These are phyloP conservation scores for Carpinus viminea DNA, from an alignment of 306 rosid genomes.

Conservation along the genomic window DNA sequence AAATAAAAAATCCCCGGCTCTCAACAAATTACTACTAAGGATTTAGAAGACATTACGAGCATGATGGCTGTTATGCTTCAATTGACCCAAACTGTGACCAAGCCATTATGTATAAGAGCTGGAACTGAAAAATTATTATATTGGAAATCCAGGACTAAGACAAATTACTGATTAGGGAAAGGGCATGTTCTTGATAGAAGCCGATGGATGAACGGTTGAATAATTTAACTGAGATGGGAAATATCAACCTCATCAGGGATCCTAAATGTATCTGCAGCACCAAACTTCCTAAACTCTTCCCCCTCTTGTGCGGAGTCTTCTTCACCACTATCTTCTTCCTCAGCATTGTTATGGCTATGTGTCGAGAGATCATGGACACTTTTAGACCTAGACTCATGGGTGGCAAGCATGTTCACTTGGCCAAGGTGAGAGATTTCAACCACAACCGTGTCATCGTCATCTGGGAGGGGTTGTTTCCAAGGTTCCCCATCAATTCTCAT, in stretches of 20 bases:
- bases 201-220: neutral
- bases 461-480: slow-evolving; percentile 95
- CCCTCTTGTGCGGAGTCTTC: slow-evolving; percentile 39
- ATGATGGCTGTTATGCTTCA: neutral
- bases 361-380: slow-evolving; percentile 54
- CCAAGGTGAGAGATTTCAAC: slow-evolving; percentile 89
- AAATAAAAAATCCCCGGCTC: neutral
- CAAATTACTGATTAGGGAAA: neutral
- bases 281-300: slow-evolving; percentile 87
- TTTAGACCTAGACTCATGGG: slow-evolving; percentile 50
- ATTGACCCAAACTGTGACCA: neutral
- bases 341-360: slow-evolving; percentile 31
- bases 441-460: slow-evolving; percentile 73
- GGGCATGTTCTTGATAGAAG: neutral
- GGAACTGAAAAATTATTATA: neutral
- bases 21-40: neutral
- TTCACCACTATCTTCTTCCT: slow-evolving; percentile 49
- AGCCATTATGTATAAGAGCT: slow-evolving; percentile 1
- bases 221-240: slow-evolving; percentile 65
- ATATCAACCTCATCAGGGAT: slow-evolving; percentile 69
- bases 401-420: slow-evolving; percentile 94
- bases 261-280: slow-evolving; percentile 87
- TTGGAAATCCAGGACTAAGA: neutral
- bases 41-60: neutral
- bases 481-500: slow-evolving; percentile 98